Evolutionary conservation across 805 yeast genomes (phyloP).

Genomic region (Kuraishia ogatae): DNA sequence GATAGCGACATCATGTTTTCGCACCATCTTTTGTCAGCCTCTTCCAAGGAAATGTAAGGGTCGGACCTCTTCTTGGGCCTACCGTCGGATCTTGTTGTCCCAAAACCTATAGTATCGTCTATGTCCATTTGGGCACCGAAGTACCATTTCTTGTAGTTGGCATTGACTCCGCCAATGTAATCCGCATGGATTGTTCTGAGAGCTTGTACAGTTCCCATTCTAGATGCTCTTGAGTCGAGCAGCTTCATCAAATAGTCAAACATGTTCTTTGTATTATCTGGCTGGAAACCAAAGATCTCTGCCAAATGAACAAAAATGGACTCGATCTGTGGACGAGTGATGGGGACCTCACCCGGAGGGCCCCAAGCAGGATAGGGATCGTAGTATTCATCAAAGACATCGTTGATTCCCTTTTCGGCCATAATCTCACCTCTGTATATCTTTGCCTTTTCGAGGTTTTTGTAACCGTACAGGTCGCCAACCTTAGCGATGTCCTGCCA

Average conservation of each 20-base stretch:
- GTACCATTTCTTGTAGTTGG: constrained; percentile 71
- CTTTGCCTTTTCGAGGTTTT: constrained; percentile 22
- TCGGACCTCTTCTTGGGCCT: constrained; percentile 11
- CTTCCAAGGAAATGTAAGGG: constrained; percentile 20
- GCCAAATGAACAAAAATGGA: constrained; percentile 43
- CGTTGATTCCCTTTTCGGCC: constrained; percentile 32
- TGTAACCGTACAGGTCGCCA: constrained; percentile 24
- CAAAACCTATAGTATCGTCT: constrained; percentile 37
- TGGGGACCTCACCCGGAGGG: constrained; percentile 30
- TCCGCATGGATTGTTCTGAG: constrained; percentile 59
- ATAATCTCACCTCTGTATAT: constrained; percentile 16
- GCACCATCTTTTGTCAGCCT: constrained; percentile 43
- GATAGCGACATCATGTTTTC: constrained; percentile 38
- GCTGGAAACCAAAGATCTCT: constrained; percentile 58
- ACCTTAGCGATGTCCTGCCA: constrained; percentile 31
- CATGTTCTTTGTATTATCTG: constrained; percentile 57
- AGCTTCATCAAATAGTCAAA: constrained; percentile 54
- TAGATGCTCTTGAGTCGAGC: constrained; percentile 60
- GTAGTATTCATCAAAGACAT: constrained; percentile 31
- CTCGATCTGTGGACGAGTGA: constrained; percentile 45
- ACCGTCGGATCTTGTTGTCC: constrained; percentile 18
- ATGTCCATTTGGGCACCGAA: constrained; percentile 65
- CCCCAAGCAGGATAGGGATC: constrained; percentile 53
- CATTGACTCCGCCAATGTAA: constrained; percentile 61
- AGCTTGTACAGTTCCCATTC: constrained; percentile 50